A percentile compares a stretch with the other conserved stretches of the same genome.
Conservation (phyloP, 2,329 filamentous ascomycete species). For the Penicillium palitans region DNA sequence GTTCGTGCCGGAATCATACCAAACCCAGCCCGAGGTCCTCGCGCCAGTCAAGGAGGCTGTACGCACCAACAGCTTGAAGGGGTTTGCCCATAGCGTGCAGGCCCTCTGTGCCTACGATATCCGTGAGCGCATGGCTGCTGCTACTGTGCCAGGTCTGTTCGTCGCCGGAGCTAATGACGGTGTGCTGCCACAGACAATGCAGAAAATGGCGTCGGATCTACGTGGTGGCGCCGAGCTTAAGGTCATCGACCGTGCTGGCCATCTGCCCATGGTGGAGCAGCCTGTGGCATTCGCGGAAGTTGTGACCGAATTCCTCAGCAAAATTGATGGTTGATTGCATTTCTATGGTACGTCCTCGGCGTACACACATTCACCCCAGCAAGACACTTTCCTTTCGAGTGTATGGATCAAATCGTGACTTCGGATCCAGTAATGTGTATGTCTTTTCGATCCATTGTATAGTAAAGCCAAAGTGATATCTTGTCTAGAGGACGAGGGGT, state of each 20-base stretch:
- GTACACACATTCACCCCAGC: not conserved
- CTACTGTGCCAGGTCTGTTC: conserved; percentile 55
- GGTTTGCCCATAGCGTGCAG: conserved; percentile 80
- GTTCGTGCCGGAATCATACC: conserved; percentile 66
- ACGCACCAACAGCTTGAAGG: conserved; percentile 65
- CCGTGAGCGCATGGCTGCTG: conserved; percentile 43
- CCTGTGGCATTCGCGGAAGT: conserved; percentile 67
- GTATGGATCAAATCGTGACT: not conserved
- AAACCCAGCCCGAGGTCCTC: conserved; percentile 51
- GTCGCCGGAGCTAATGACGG: conserved; percentile 74
- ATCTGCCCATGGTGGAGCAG: conserved; percentile 81
- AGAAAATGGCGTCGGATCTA: conserved; percentile 63
- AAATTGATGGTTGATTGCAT: conserved; percentile 23
- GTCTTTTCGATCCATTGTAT: not conserved
- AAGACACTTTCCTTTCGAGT: not conserved
- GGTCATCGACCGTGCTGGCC: conserved; percentile 69
- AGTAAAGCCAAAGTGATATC: not conserved
- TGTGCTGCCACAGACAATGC: conserved; percentile 76
- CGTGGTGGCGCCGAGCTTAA: conserved; percentile 61
- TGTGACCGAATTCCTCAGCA: conserved; percentile 57
- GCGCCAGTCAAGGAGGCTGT: conserved; percentile 68
- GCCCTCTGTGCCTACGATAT: conserved; percentile 55
- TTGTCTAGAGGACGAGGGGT: not conserved
- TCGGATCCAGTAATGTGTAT: not conserved
- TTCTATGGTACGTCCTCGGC: conserved; percentile 2